Base-by-base conservation (phyloP, 129 eudicot species). In the Logfia minima region DNA sequence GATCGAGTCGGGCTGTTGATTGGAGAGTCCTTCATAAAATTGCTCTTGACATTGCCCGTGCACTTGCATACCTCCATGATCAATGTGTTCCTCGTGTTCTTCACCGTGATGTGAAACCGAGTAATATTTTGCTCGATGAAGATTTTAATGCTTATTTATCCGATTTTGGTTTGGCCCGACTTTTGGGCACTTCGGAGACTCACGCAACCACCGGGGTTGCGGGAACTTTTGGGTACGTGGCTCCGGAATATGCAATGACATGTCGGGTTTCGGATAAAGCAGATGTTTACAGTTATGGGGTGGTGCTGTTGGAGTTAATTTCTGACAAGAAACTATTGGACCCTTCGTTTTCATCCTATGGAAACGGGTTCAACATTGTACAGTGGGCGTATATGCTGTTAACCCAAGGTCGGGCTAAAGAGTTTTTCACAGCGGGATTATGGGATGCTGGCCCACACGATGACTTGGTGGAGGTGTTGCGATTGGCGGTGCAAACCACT, bases 361-460 rank as follows among this genome's bases (percentile, higher is more conserved):
- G 98, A 0, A 93, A 93, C 24, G 98, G 97, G 52, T 93, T 90
- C 77, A 93, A 93, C 9, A 93, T 93, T 23, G 96, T 93, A 13
- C 89, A 84, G 18, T 93, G 98, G 98, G 98, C 92, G 14, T 87
- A 89, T 70, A 90, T 93, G 97, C 85, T 93, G 2, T 66, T 93
- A 61, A 72, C 91, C 28, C 87, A 88, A 66, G 97, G 98, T 14
- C 91, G 87, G 53, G 97, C 98, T 5, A 90, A 90, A 77, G 98
- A 93, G 85, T 89, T 93, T 70, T 93, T 93, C 70, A 88, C 96
- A 24, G 82, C 88, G 2, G 98, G 92, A 17, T 51, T 93, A 48
- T 93, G 98, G 98, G 98, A 93, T 53, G 90, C 86, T 0, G 96
- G 98, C 22, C 98, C 98, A 1, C 98, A 88, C 21, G 98, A 90